Conservation (phyloP, 345 rosid species). For the Eutrema yunnanense region DNA sequence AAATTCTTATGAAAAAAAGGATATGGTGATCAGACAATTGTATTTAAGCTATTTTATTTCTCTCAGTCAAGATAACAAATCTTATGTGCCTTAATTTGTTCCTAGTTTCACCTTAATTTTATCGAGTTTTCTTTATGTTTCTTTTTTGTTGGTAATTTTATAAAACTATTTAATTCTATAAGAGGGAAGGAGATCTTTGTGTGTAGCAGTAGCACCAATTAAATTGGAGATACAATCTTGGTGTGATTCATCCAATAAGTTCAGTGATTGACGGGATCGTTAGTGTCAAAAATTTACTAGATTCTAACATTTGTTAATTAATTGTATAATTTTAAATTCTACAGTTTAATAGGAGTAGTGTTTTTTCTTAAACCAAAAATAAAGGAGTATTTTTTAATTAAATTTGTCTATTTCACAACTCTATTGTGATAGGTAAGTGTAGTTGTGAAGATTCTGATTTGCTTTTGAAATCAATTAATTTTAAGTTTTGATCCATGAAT, state of each 20-base stretch:
- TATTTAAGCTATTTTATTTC: conserved; percentile 6
- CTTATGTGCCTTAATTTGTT: not conserved
- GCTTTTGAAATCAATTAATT: not conserved
- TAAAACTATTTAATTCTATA: not conserved
- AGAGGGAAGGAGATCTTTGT: conserved; percentile 6
- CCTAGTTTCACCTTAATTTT: not conserved
- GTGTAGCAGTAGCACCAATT: not conserved
- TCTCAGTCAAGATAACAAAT: not conserved
- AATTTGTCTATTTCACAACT: not conserved
- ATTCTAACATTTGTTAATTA: not conserved
- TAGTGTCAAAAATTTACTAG: not conserved
- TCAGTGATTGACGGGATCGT: not conserved
- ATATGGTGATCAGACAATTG: not conserved
- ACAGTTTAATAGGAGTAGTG: not conserved
- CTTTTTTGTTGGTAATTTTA: not conserved
- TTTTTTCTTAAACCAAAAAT: too few relatives aligned
- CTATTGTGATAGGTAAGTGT: not conserved
- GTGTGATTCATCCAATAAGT: not conserved
- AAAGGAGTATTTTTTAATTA: too few relatives aligned
- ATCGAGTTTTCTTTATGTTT: conserved; percentile 10
- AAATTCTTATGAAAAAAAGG: not conserved
- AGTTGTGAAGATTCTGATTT: not conserved
- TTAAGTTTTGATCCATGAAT: too few relatives aligned
- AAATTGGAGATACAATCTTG: not conserved
- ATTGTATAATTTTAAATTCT: not conserved